These are phyloP conservation scores for Trichoderma hamatum DNA, from an alignment of 2,329 filamentous ascomycete genomes.

Conservation along the genomic window DNA sequence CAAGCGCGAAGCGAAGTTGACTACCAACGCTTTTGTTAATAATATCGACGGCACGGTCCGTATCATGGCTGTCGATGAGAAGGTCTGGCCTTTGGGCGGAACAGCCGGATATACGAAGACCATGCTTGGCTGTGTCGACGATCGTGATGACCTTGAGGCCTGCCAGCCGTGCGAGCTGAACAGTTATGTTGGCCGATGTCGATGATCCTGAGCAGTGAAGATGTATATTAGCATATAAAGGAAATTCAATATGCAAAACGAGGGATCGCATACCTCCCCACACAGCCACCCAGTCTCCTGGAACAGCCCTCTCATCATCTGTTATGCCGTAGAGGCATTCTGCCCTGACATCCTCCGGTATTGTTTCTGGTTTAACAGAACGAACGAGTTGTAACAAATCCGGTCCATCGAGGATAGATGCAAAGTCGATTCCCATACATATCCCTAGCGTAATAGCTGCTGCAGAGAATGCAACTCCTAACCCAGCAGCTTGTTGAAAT, in stretches of 20 bases:
- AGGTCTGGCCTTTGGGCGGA: conserved; percentile 57
- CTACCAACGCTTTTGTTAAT: conserved; percentile 61
- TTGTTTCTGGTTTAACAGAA: conserved; percentile 46
- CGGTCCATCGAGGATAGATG: conserved; percentile 54
- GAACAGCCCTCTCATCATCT: conserved; percentile 54
- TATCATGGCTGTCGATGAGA: conserved; percentile 66
- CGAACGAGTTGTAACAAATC: conserved; percentile 59
- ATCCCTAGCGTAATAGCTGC: conserved; percentile 68
- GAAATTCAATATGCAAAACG: too few species aligned
- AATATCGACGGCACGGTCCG: conserved; percentile 65
- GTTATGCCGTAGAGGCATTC: conserved; percentile 64
- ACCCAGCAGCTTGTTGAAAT: conserved; percentile 59
- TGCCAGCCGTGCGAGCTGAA: conserved; percentile 69
- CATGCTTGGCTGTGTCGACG: conserved; percentile 69
- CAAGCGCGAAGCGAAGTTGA: conserved; percentile 67
- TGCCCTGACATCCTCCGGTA: conserved; percentile 63
- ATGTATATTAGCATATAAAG: neutral
- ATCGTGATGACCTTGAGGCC: conserved; percentile 68
- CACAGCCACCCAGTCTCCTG: conserved; percentile 71
- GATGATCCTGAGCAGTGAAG: conserved; percentile 55
- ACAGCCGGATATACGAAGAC: conserved; percentile 56
- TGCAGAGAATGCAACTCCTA: conserved; percentile 74
- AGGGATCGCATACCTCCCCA: conserved; percentile 62
- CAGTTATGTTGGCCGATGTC: conserved; percentile 66
- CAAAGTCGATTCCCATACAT: conserved; percentile 70